phyloP scores from a whole-genome alignment of 306 rosid species.

The Prosopis cineraria region DNA sequence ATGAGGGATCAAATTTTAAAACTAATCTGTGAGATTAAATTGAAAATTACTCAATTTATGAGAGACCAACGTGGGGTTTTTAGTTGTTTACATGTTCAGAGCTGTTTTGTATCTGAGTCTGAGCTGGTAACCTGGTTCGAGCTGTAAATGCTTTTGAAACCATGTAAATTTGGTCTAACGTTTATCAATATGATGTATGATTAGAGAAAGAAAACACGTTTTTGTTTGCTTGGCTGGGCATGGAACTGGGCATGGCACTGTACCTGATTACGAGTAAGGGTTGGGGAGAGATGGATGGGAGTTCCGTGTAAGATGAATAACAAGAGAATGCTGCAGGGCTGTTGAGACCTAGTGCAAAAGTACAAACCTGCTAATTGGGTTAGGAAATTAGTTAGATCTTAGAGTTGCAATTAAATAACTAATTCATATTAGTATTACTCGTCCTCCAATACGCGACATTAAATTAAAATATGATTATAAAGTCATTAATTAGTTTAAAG shows the following conservation, averaged over 20 bases:
- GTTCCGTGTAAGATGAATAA: neutral
- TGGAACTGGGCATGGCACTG: neutral
- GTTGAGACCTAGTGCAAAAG: too few relatives aligned
- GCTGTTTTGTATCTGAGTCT: constrained; percentile 40
- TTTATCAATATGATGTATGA: constrained; percentile 30
- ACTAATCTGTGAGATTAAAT: neutral
- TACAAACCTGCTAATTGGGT: too few relatives aligned
- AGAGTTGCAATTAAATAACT: too few relatives aligned
- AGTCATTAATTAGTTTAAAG: neutral
- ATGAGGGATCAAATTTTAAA: neutral
- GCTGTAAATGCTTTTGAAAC: constrained; percentile 49
- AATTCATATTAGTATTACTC: too few relatives aligned
- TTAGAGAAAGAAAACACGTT: constrained; percentile 1
- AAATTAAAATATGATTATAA: too few relatives aligned
- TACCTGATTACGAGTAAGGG: neutral
- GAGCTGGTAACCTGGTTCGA: constrained; percentile 34
- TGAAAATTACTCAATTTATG: neutral
- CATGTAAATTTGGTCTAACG: constrained; percentile 45
- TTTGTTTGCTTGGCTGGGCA: constrained; percentile 4
- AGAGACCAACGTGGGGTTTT: neutral
- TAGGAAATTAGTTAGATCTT: too few relatives aligned
- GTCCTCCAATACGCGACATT: too few relatives aligned
- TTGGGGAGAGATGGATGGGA: neutral
- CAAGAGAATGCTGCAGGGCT: neutral
- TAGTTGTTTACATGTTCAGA: constrained; percentile 27